Evolutionary conservation across 1,284 basidiomycete genomes (phyloP), one percentile per base, ranked within the genome.

Genomic region (Moesziomyces aphidis): DNA sequence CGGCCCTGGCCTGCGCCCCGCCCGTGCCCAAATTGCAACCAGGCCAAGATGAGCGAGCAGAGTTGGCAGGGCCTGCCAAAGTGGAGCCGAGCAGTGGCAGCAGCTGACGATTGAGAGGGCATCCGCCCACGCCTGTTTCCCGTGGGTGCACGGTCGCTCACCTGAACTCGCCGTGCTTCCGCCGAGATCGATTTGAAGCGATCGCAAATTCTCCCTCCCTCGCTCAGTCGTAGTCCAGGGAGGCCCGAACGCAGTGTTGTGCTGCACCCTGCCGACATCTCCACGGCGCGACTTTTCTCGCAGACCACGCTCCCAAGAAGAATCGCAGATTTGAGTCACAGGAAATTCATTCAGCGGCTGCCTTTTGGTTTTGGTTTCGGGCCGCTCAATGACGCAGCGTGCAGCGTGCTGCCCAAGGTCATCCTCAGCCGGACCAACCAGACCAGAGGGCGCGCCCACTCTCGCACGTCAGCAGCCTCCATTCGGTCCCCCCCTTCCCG

Each of bases 141-240:
- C 34, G 10, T 1, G 9, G 47, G 45, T 19, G 53, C 53, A 55
- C 53, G 53, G 53, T 39, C 53, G 48, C 53, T 34, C 44, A 19
- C 54, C 15, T 52, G 44, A 46, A 17, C 51, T 43, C 50, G 44
- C 39, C 54, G 51, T 36, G 42, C 51, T 52, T 59, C 57, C 53
- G 48, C 49, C 48, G 31, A 59, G 57, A 66, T 66, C 63, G 63
- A 66, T 66, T 59, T 59, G 19, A 31, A 24, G 47, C 53, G 49
- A 56, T 52, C 54, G 49, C 54, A 51, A 34, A 45, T 24, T 59
- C 44, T 42, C 39, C 24, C 50, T 10, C 50, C 31, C 28, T 17
- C 39, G 17, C 17, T n/a, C n/a, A 24, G 23, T 24, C 5, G 23
- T 5, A 23, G n/a, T 21, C 11, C 34, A 22, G 17, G 22, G 10